Conservation (phyloP, 306 rosid species). For the Mimosa bimucronata region DNA sequence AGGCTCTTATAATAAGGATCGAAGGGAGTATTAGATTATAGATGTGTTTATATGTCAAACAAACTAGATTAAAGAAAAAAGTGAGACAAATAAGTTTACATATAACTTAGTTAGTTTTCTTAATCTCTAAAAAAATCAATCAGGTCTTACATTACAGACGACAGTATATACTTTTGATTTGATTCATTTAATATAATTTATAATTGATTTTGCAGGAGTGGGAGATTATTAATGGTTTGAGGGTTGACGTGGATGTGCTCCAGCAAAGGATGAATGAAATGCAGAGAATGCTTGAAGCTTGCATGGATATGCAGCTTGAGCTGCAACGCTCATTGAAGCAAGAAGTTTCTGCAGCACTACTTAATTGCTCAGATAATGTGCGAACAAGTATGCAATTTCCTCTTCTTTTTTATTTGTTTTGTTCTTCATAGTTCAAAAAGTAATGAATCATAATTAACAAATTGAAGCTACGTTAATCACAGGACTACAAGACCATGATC, state of each 20-base stretch:
- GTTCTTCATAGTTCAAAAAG: neutral
- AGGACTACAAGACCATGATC: slow-evolving; percentile 54
- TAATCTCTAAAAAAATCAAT: too few species aligned
- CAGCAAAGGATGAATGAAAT: slow-evolving; percentile 89
- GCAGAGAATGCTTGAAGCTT: slow-evolving; percentile 91
- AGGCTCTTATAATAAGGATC: too few species aligned
- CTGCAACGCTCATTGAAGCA: slow-evolving; percentile 89
- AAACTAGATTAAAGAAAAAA: too few species aligned
- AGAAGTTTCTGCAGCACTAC: slow-evolving; percentile 95
- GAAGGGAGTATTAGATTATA: too few species aligned
- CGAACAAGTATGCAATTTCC: slow-evolving; percentile 57
- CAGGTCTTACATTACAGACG: too few species aligned
- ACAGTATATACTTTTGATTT: too few species aligned
- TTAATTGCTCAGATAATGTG: slow-evolving; percentile 64
- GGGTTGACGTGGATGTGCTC: slow-evolving; percentile 88
- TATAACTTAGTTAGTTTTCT: too few species aligned
- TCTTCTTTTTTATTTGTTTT: neutral
- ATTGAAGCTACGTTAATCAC: slow-evolving; percentile 27
- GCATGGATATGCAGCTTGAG: slow-evolving; percentile 99
- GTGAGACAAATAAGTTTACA: too few species aligned
- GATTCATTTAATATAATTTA: neutral
- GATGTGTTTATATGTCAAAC: neutral
- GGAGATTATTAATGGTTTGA: slow-evolving; percentile 86
- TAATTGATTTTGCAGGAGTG: slow-evolving; percentile 59
- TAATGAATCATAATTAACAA: neutral